phyloP scores from a whole-genome alignment of 2,329 filamentous ascomycete genomes.

The Penicillium freii region DNA sequence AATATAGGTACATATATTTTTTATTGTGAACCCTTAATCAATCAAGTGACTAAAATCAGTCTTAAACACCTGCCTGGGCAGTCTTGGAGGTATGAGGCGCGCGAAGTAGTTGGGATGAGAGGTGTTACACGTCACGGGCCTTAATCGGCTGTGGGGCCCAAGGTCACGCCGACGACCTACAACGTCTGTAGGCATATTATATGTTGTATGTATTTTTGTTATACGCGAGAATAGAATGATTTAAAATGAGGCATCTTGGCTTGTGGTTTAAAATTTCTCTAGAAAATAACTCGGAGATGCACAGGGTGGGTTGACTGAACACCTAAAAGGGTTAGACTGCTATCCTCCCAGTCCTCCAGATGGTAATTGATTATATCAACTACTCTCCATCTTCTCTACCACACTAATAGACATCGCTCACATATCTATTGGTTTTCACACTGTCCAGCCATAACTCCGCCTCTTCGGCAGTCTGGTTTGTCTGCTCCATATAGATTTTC shows the following conservation, averaged over 20 bases:
- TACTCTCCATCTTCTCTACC: no score
- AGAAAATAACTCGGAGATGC: neutral
- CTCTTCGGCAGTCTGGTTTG: no score
- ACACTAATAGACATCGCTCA: no score
- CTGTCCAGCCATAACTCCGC: no score
- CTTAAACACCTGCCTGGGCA: neutral
- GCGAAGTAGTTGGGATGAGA: slow-evolving; percentile 4
- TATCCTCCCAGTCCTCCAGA: no score
- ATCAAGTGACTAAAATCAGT: neutral
- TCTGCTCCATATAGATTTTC: no score
- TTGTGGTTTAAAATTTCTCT: neutral
- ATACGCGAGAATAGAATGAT: neutral
- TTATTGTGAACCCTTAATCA: neutral
- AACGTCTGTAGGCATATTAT: neutral
- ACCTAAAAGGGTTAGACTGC: neutral
- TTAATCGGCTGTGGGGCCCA: slow-evolving; percentile 6
- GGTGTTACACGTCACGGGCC: slow-evolving; percentile 13
- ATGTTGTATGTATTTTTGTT: neutral
- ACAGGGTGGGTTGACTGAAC: neutral
- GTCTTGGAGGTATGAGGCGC: neutral
- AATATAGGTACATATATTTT: neutral
- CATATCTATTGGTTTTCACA: no score
- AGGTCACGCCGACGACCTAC: neutral
- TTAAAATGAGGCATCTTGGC: no score
- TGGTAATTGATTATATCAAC: no score